Evolutionary conservation across 768 basidiomycete species (phyloP).

Genomic region (Leccinum disarticulatum): DNA sequence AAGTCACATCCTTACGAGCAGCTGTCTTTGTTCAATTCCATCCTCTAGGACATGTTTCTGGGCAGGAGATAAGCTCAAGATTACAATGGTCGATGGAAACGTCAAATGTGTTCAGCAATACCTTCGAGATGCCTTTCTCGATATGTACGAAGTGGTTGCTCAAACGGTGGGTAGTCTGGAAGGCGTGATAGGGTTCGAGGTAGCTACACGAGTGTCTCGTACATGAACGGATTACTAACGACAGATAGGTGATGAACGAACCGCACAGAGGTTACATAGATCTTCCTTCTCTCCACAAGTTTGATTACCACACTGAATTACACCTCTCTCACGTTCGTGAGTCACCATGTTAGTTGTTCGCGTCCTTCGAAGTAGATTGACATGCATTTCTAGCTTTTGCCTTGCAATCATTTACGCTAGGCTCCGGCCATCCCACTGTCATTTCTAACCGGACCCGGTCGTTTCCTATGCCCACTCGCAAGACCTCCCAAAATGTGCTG

Average conservation of each 20-base stretch:
- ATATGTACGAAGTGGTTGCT: conserved; percentile 71
- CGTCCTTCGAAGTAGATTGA: background rate
- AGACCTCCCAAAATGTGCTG: conserved; percentile 55
- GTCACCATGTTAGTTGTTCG: conserved; percentile 28
- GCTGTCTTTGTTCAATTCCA: background rate
- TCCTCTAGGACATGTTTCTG: conserved; percentile 80
- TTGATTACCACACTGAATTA: conserved; percentile 94
- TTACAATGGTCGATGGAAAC: conserved; percentile 46
- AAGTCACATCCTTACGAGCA: conserved; percentile 29
- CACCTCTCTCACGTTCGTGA: conserved; percentile 78
- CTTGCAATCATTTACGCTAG: conserved; percentile 89
- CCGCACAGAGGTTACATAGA: conserved; percentile 92
- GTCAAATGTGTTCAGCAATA: conserved; percentile 73
- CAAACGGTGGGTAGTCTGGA: conserved; percentile 70
- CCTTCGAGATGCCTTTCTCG: conserved; percentile 78
- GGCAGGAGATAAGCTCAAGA: conserved; percentile 77
- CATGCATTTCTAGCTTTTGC: conserved; percentile 57
- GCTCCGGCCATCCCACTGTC: conserved; percentile 77
- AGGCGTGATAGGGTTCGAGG: conserved; percentile 88
- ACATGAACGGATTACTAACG: conserved; percentile 3
- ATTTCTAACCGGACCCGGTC: conserved; percentile 83
- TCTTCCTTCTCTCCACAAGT: conserved; percentile 75
- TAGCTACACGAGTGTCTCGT: conserved; percentile 30
- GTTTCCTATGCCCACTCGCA: conserved; percentile 84
- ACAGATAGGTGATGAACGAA: conserved; percentile 82